A percentile compares a stretch with the other conserved stretches of the same genome.
Evolutionary conservation across 768 basidiomycete species (phyloP).

Genomic region (Amanita rimosa): DNA sequence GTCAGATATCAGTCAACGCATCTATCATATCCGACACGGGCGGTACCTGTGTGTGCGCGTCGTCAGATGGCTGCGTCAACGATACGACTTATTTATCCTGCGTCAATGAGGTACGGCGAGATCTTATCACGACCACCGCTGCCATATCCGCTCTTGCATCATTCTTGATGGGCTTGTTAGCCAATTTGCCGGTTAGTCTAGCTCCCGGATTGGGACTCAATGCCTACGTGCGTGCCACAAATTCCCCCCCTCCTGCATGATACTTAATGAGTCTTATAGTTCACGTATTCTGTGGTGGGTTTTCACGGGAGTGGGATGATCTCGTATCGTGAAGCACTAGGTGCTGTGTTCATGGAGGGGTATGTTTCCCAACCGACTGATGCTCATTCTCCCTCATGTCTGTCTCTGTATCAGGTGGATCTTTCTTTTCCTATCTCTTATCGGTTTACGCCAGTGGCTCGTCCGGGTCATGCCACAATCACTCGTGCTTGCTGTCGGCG

Average conservation of each 20-base stretch:
- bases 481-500: slow-evolving; percentile 72
- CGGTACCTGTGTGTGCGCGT: slow-evolving; percentile 70
- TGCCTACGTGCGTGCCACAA: slow-evolving; percentile 48
- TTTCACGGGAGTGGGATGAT: slow-evolving; percentile 68
- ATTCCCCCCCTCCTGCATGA: background rate
- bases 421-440: slow-evolving; percentile 67
- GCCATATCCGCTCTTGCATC: slow-evolving; percentile 66
- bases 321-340: slow-evolving; percentile 68
- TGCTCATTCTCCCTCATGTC: background rate
- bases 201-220: slow-evolving; percentile 81
- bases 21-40: slow-evolving; percentile 67
- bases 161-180: slow-evolving; percentile 74
- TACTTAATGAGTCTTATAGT: slow-evolving; percentile 28
- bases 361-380: slow-evolving; percentile 21
- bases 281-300: slow-evolving; percentile 82
- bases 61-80: slow-evolving; percentile 38
- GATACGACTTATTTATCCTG: slow-evolving; percentile 48
- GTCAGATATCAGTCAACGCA: slow-evolving; percentile 77
- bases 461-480: slow-evolving; percentile 84
- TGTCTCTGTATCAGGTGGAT: slow-evolving; percentile 43
- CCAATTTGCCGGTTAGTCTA: slow-evolving; percentile 84
- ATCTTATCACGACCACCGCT: slow-evolving; percentile 78
- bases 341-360: slow-evolving; percentile 86
- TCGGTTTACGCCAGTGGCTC: slow-evolving; percentile 85
- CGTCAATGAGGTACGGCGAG: slow-evolving; percentile 49